Evolutionary conservation across 768 basidiomycete species (phyloP), one percentile per base, ranked within the genome.

Genomic region (Suillus luteus): DNA sequence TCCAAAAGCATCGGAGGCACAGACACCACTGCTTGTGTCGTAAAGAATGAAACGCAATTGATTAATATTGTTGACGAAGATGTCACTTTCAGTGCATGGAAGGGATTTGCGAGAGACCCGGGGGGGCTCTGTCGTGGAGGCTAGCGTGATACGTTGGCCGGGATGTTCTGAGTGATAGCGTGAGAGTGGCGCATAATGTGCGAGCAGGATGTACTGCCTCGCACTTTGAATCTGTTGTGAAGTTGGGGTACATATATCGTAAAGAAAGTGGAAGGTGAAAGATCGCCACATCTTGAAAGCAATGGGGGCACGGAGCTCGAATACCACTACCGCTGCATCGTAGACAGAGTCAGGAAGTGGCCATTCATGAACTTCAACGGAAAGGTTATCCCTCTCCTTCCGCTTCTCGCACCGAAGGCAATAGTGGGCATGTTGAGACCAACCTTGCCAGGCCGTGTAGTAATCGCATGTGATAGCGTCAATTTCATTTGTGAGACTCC

Each of bases 281-380:
- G 69, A 69, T 54, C 82, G 75, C 83, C 83, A 85, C 41, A 77
- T 67, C 22, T 69, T 65, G 62, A 83, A 81, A 0, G 68, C 49
- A 0, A 59, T 0, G 1, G 83, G 84, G 44, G 75, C 75, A 6
- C 62, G 33, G 0, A 82, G 66, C 64, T 85, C 82, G 48, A 85
- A 85, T 1, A 84, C 70, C 17, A 77, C 70, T 0, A 67, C 64
- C 43, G 75, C 68, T 0, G 72, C 71, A 11, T 48, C 37, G 7
- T 65, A 6, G 1, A 19, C n/a, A 9, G 75, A 43, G 0, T 67
- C 37, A 0, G 84, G 81, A 14, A 85, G 67, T 0, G 82, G 83
- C 82, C 81, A 81, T 63, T 84, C 83, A 27, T 80, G 73, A 7
- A 80, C 65, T 0, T 44, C 17, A 11, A 85, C 79, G 0, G 5